phyloP scores from a whole-genome alignment of 2,329 filamentous ascomycete species.

The Fusarium marasasianum region DNA sequence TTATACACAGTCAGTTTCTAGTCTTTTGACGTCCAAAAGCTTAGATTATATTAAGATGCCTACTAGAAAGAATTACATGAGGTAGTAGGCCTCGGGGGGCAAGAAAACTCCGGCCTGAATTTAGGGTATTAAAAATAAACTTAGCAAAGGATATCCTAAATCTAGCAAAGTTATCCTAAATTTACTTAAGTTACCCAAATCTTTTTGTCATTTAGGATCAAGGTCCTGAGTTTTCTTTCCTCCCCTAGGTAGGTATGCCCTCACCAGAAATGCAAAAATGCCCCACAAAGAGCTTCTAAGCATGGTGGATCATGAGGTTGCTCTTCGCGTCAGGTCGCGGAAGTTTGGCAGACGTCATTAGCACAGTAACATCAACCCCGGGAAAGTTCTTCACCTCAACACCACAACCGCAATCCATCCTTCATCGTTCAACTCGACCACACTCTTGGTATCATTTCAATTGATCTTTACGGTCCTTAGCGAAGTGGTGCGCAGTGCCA shows the following conservation, averaged over 20 bases:
- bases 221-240: too few species aligned
- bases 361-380: conserved; percentile 7
- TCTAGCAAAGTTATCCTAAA: too few species aligned
- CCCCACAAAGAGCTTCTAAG: conserved; percentile 4
- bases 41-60: background rate
- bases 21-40: background rate
- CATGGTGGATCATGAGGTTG: background rate
- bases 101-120: too few species aligned
- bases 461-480: background rate
- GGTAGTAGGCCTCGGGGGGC: too few species aligned
- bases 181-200: too few species aligned
- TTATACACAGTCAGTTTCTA: background rate
- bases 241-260: too few species aligned
- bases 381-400: conserved; percentile 35
- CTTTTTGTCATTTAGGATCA: too few species aligned
- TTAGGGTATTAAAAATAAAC: too few species aligned
- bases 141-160: too few species aligned
- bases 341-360: conserved; percentile 41
- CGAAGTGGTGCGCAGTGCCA: conserved; percentile 7
- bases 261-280: background rate
- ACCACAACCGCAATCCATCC: conserved; percentile 11
- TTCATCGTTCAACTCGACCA: conserved; percentile 14
- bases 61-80: background rate
- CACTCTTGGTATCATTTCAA: background rate
- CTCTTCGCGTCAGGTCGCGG: conserved; percentile 14